Evolutionary conservation across 2,329 filamentous ascomycete species (phyloP), one percentile per base, ranked within the genome.

Genomic region (Chalara sp.): DNA sequence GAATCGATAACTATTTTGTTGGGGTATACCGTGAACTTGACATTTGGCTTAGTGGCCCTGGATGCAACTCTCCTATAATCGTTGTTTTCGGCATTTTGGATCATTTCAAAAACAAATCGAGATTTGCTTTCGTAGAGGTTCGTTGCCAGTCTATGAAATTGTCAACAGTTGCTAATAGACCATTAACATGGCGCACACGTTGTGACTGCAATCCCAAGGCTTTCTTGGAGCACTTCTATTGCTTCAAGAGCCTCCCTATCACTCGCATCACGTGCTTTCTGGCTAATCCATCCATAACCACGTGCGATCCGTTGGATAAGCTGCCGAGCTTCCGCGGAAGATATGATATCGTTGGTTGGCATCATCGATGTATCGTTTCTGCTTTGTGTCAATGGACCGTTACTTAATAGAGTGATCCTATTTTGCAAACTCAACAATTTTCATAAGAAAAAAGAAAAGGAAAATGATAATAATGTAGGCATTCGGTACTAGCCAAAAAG

Each of bases 71-170:
- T 43, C 41, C 41, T 43, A 21, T 43, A 43, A 43, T 43, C 21
- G 33, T 67, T 69, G 54, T 73, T 70, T 37, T 73, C 70, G 0
- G 69, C 69, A 59, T 74, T 73, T 54, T 74, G 71, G 5, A 74
- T 57, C 6, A 68, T 41, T 32, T 58, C 56, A 4, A 51, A 49
- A 47, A 53, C 5, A 41, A 28, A 12, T 42, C 58, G 10, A 5
- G 50, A 67, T 5, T 69, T 65, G 45, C 65, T 73, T 0, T 66
- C 61, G 53, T 75, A 74, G 0, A 76, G 57, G 32, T 74, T 69
- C 37, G 64, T 66, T 1, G 70, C 68, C n/a, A 75, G 53, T 10
- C 72, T 75, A 49, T 39, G 21, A 21, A 21, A 39, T 41, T 33
- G 33, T 51, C 35, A 51, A 44, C 33, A 32, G 42, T 35, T 51